phyloP scores from a whole-genome alignment of 1,284 basidiomycete species.

The Kwoniella shivajii region DNA sequence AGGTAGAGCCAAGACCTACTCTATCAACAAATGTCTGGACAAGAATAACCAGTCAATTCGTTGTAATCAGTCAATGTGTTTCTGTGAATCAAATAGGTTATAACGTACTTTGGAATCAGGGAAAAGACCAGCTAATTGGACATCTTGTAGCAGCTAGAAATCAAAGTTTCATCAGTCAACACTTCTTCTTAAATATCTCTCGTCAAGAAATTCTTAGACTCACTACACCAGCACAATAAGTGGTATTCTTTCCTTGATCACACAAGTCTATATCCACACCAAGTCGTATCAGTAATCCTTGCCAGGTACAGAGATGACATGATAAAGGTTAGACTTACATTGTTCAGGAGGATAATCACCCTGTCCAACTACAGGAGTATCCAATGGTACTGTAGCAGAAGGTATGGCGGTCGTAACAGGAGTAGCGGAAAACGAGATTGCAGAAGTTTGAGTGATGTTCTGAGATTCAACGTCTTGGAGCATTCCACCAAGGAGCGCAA shows the following conservation, averaged over 20 bases:
- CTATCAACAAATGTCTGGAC: slow-evolving; percentile 71
- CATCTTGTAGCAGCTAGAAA: slow-evolving; percentile 76
- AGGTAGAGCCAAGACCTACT: slow-evolving; percentile 14
- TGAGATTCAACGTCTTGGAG: slow-evolving; percentile 10
- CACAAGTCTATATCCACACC: slow-evolving; percentile 34
- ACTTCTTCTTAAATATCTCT: slow-evolving; percentile 1
- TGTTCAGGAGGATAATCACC: slow-evolving; percentile 70
- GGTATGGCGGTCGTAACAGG: slow-evolving; percentile 66
- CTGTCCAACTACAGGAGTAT: slow-evolving; percentile 66
- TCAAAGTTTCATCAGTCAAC: neutral
- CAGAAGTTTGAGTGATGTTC: slow-evolving; percentile 25
- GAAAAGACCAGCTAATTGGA: slow-evolving; percentile 76
- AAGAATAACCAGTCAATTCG: neutral
- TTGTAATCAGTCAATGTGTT: neutral
- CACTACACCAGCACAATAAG: slow-evolving; percentile 79
- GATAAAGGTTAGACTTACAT: slow-evolving; percentile 50
- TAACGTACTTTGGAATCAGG: slow-evolving; percentile 72
- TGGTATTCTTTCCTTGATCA: slow-evolving; percentile 59
- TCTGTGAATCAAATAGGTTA: too few species aligned
- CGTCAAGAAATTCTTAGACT: slow-evolving; percentile 39
- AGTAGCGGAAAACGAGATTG: slow-evolving; percentile 37
- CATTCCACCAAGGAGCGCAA: neutral
- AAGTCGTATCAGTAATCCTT: neutral
- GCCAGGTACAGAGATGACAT: neutral
- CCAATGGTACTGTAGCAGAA: slow-evolving; percentile 63